Evolutionary conservation across 2,329 filamentous ascomycete genomes (phyloP).

Genomic region (Colletotrichum tanaceti): DNA sequence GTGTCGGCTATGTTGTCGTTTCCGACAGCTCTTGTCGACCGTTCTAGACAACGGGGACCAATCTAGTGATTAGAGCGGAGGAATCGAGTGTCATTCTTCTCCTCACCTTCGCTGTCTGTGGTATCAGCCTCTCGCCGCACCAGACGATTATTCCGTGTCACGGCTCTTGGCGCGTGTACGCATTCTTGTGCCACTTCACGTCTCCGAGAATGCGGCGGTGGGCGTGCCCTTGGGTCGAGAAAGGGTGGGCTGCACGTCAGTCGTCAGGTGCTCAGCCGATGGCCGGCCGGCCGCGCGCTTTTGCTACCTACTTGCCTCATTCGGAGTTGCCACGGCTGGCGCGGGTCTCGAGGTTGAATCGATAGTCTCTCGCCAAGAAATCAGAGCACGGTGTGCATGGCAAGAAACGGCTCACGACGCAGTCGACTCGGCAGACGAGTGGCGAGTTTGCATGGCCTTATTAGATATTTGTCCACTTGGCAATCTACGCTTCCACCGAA

Average conservation of each 20-base stretch:
- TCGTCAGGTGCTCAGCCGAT: background rate
- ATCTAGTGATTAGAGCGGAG: constrained; percentile 2
- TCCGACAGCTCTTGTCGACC: constrained; percentile 15
- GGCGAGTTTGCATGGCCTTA: constrained; percentile 13
- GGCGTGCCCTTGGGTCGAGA: constrained; percentile 22
- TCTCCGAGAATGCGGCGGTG: constrained; percentile 28
- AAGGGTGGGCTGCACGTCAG: constrained; percentile 2
- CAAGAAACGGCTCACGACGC: constrained; percentile 16
- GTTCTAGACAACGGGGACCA: background rate
- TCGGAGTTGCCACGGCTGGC: constrained; percentile 2
- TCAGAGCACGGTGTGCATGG: background rate
- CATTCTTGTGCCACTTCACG: constrained; percentile 23
- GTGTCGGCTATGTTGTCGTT: constrained; percentile 15
- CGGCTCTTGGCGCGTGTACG: constrained; percentile 9
- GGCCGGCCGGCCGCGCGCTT: background rate
- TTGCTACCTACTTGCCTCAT: constrained; percentile 23
- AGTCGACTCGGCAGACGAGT: constrained; percentile 9
- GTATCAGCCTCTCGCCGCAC: constrained; percentile 31
- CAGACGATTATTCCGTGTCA: constrained; percentile 1
- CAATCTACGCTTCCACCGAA: constrained; percentile 8
- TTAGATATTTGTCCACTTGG: constrained; percentile 20
- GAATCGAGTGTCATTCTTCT: background rate
- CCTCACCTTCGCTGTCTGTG: constrained; percentile 9
- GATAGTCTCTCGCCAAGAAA: constrained; percentile 30
- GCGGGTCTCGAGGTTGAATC: constrained; percentile 9